Evolutionary conservation across 2,329 filamentous ascomycete genomes (phyloP), one percentile per base, ranked within the genome.

Genomic region (Colletotrichum tanaceti): DNA sequence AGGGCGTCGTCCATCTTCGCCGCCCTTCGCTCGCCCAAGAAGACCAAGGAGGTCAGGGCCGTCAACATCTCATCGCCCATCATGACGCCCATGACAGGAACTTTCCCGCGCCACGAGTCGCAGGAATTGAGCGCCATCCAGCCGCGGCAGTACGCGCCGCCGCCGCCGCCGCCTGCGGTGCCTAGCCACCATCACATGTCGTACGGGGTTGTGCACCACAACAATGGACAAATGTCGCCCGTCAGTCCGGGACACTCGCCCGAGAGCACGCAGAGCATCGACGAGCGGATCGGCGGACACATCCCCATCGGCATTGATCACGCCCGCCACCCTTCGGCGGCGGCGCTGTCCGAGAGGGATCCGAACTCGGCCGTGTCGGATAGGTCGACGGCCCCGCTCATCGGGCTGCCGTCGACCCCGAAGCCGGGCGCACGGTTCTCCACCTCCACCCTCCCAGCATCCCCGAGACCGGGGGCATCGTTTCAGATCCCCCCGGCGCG

Each of bases 41-140:
- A 81, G 71, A 85, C 83, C 78, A 87, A 83, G 77, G 77, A 84
- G 70, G 77, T 80, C 60, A 85, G 83, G 74, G 84, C 81, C 22
- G 77, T 90, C 71, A 85, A 77, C 74, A 91, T 91, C 73, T 90
- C 89, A 14, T 89, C 88, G 1, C 89, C 89, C 58, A 88, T 91
- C 73, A 86, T 89, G 82, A 90, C 88, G 10, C 88, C 89, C 16
- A 85, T 86, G 79, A 87, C 88, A 2, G 84, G 81, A 3, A 87
- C 85, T 2, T 90, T 90, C 72, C 85, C 87, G 1, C 81, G 82
- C n/a, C 78, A 83, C 16, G 83, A 86, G 58, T 80, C 79, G 28
- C 85, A 87, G 72, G 88, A 90, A 75, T 84, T 89, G 81, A 85
- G 80, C 73, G 72, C 84, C 57, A 87, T 90, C 61, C 81, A 86